Conservation (phyloP, 108 stramenopile genomes). For the Stephanodiscus triporus region DNA sequence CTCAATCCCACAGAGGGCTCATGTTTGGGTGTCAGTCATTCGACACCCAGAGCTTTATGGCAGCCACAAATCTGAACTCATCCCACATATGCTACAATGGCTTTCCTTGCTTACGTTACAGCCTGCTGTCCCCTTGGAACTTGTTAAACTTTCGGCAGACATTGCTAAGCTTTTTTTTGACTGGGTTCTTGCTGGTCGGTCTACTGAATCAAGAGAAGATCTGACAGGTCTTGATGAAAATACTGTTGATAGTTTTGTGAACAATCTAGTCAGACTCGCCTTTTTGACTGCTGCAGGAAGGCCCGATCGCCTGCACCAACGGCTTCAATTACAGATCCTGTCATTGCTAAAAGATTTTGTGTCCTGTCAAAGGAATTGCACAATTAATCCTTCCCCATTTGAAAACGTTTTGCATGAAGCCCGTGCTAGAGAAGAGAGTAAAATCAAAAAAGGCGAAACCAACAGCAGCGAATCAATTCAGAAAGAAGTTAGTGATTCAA, state of each 20-base stretch:
- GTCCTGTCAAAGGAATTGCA: slow-evolving; percentile 32
- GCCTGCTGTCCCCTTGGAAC: slow-evolving; percentile 70
- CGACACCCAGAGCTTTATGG: slow-evolving; percentile 72
- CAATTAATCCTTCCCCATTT: slow-evolving; percentile 55
- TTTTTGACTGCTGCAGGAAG: slow-evolving; percentile 77
- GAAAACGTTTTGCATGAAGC: slow-evolving; percentile 54
- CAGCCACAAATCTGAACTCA: slow-evolving; percentile 62
- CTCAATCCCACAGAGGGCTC: slow-evolving; percentile 86
- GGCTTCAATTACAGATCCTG: slow-evolving; percentile 29
- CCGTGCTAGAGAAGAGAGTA: slow-evolving; percentile 17
- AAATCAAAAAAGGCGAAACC: slow-evolving; percentile 12
- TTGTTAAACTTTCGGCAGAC: slow-evolving; percentile 69
- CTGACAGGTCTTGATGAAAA: slow-evolving; percentile 21
- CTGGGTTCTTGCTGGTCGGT: slow-evolving; percentile 68
- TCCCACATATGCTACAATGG: slow-evolving; percentile 85
- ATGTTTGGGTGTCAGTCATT: slow-evolving; percentile 89
- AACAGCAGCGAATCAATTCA: slow-evolving; percentile 14
- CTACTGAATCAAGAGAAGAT: slow-evolving; percentile 13
- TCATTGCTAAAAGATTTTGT: slow-evolving; percentile 41
- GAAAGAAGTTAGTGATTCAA: slow-evolving; percentile 3
- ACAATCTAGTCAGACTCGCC: slow-evolving; percentile 82
- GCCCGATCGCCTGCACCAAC: slow-evolving; percentile 27
- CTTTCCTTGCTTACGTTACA: slow-evolving; percentile 82
- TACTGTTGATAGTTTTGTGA: slow-evolving; percentile 68
- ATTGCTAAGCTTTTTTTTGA: slow-evolving; percentile 82